A percentile compares a stretch with the other conserved stretches of the same genome.
Evolutionary conservation across 2,329 filamentous ascomycete genomes (phyloP).

Genomic region (Aspergillus quadricinctus): DNA sequence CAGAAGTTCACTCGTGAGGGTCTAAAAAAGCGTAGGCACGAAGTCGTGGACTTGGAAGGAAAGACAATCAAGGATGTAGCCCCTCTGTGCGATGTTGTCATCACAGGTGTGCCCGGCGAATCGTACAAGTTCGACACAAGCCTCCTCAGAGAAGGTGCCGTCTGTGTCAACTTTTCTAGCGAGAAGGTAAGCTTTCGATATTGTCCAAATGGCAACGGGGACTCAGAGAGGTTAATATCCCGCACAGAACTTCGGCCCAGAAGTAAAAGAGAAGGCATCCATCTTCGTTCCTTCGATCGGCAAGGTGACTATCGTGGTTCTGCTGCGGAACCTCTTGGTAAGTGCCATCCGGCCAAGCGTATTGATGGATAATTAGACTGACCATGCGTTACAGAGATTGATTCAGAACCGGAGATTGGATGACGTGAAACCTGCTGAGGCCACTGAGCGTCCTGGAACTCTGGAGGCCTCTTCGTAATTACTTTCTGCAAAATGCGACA

Average conservation of each 20-base stretch:
- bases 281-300: constrained; percentile 97
- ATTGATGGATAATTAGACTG: constrained; percentile 7
- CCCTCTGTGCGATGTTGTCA: constrained; percentile 87
- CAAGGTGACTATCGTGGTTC: constrained; percentile 91
- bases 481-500: constrained; percentile 1
- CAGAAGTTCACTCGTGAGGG: constrained; percentile 88
- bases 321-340: constrained; percentile 84
- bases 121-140: constrained; percentile 84
- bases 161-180: constrained; percentile 99
- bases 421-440: constrained; percentile 37
- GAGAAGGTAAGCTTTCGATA: constrained; percentile 56
- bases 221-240: background rate
- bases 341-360: constrained; percentile 33
- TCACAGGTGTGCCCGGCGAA: constrained; percentile 84
- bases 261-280: constrained; percentile 90
- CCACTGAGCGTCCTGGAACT: constrained; percentile 39
- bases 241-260: constrained; percentile 72
- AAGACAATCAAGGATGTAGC: constrained; percentile 77
- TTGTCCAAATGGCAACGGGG: background rate
- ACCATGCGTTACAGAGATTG: constrained; percentile 29
- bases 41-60: constrained; percentile 76
- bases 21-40: constrained; percentile 78
- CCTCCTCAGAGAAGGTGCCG: constrained; percentile 79
- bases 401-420: constrained; percentile 41
- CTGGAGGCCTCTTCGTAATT: constrained; percentile 30